Evolutionary conservation across 176 grass and related monocot species (phyloP), one percentile per base, ranked within the genome.

Genomic region (Pharus latifolius): DNA sequence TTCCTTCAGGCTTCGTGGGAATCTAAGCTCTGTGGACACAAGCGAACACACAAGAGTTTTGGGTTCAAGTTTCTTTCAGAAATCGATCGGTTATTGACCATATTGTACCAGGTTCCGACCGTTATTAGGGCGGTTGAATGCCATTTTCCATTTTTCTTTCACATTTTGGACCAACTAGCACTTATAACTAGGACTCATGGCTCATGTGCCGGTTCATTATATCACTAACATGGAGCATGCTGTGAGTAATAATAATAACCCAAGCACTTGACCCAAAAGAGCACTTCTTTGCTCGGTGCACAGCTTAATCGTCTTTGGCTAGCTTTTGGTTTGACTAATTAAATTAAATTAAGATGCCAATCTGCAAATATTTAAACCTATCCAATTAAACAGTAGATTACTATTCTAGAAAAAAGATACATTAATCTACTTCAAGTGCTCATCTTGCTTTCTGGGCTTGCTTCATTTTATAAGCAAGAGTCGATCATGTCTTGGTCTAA

Each of bases 301-400:
- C 23, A 17, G 17, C 3, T 38, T 6, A 0, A 51, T 73, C 78
- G 67, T 58, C 42, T 17, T 22, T 13, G 68, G 69, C 10, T 3
- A 13, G 29, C 38, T 73, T 80, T 29, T 25, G 32, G 40, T 81
- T 81, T 81, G 78, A 81, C 60, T 55, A n/a, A n/a, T n/a, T n/a
- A n/a, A n/a, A n/a, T n/a, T n/a, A 23, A 25, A 80, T 30, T 72
- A 48, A 26, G 49, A 14, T 20, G 16, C 2, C 7, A 57, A 57
- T 73, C 28, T 10, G 28, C 0, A 15, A 37, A 33, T 49, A 4
- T 23, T 60, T 50, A 40, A 23, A 2, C 42, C 32, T 24, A 15
- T 23, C 3, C 6, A 11, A 33, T 65, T 57, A 34, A 74, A 66
- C 56, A 81, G 8, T 17, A n/a, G 5, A 66, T 58, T 18, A 41